phyloP scores from a whole-genome alignment of 495 filamentous ascomycete genomes.

The Podospora anserina region DNA sequence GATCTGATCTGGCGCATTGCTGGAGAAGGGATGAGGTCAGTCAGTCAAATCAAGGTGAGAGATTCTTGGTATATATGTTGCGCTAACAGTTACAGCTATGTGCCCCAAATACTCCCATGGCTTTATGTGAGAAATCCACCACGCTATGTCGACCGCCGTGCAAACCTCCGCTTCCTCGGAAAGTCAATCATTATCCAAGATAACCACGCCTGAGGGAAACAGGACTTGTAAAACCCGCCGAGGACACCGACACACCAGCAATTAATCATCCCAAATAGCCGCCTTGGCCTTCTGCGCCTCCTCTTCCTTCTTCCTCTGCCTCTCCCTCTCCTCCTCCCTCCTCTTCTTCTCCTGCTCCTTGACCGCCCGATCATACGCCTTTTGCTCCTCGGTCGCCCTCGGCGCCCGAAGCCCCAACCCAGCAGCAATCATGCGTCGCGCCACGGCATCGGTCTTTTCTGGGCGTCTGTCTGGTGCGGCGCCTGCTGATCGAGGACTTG shows the following conservation, averaged over 20 bases:
- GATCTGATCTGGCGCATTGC: too few relatives aligned
- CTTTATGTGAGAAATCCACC: background rate
- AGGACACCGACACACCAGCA: background rate
- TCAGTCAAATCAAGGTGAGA: too few relatives aligned
- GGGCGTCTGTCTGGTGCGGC: conserved; percentile 49
- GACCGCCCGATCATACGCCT: conserved; percentile 77
- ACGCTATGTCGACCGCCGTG: background rate
- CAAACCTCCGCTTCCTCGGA: background rate
- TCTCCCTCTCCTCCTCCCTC: conserved; percentile 68
- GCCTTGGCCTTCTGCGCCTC: conserved; percentile 68
- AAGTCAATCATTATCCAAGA: background rate
- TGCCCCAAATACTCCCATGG: too few relatives aligned
- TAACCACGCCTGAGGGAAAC: background rate
- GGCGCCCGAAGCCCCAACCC: conserved; percentile 80
- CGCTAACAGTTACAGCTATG: too few relatives aligned
- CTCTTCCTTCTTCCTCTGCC: conserved; percentile 57
- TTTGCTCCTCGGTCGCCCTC: conserved; percentile 81
- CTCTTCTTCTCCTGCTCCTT: conserved; percentile 82
- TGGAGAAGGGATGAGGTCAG: too few relatives aligned
- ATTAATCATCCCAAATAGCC: conserved; percentile 79
- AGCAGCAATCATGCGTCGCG: conserved; percentile 83
- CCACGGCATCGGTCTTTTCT: conserved; percentile 90
- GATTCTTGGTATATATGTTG: too few relatives aligned
- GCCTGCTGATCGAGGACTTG: background rate
- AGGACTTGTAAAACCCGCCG: too few relatives aligned